Evolutionary conservation across 352 stramenopile species (phyloP).

Genomic region (Globisporangium uncinulatum): DNA sequence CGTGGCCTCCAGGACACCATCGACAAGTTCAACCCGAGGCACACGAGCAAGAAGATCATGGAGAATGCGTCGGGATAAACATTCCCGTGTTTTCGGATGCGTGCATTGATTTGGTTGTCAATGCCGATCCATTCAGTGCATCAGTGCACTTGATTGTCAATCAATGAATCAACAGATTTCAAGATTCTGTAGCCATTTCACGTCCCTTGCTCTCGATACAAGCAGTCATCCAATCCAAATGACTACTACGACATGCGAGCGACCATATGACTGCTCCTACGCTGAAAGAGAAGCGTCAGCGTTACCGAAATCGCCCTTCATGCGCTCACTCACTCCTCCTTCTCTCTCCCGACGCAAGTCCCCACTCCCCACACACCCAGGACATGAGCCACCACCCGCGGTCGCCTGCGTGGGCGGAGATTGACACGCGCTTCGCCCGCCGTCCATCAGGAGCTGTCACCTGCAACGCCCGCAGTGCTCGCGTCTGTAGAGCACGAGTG

Average conservation of each 20-base stretch:
- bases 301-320: not conserved
- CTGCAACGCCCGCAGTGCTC: constrained; percentile 30
- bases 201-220: not conserved
- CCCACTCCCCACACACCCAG: no score
- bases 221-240: constrained; percentile 7
- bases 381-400: constrained; percentile 48
- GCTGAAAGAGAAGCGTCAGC: no score
- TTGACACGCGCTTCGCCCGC: constrained; percentile 55
- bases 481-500: constrained; percentile 23
- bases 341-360: no score
- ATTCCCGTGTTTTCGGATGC: not conserved
- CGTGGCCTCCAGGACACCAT: not conserved
- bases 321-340: not conserved
- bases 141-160: no score
- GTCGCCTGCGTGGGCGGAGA: constrained; percentile 44
- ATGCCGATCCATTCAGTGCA: no score
- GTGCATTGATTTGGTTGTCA: no score
- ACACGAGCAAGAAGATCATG: not conserved
- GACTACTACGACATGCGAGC: constrained; percentile 2
- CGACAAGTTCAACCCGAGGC: not conserved
- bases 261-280: no score
- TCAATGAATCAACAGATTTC: no score
- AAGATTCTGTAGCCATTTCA: no score
- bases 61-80: not conserved
- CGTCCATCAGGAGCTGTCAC: constrained; percentile 55